Evolutionary conservation across 208 protist genomes (phyloP), one percentile per base, ranked within the genome.

Genomic region (Lotmaria passim): DNA sequence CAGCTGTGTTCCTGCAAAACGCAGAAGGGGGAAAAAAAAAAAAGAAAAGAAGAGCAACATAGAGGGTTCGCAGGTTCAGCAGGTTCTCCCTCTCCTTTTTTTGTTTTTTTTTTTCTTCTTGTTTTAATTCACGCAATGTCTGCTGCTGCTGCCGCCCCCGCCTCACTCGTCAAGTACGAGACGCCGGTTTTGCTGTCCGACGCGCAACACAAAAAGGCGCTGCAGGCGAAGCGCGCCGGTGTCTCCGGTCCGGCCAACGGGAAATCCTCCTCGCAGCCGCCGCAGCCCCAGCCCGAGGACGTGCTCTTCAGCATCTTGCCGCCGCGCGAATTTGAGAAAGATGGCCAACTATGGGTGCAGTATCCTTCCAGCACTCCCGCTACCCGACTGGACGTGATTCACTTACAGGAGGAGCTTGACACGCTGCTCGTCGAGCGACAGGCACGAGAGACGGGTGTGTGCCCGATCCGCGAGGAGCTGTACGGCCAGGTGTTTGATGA

Each of bases 361-460:
- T 96, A 90, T 68, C 86, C 91, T 23, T 96, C 89, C 10, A 93
- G 86, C 77, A 95, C 86, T 1, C 91, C 93, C 0, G 93, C 93
- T 17, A 97, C 93, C 14, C 90, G 89, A 10, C 75, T 95, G 19
- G 93, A 97, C 66, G 93, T 96, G n/a, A 93, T 96, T 24, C 89
- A 91, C 53, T 68, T 97, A 31, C 96, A 99, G 80, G 96, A 99
- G 75, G 80, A 87, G 36, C 84, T 99, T 0, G 98, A 99, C 73
- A 38, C 83, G 36, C 52, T 93, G 21, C 82, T 99, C 17, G 83
- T 96, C 69, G 85, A 98, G 73, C 87, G 96, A 19, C 90, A 99
- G 77, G 98, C 98, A 2, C 83, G 98, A 2, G 98, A 99, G 69
- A 99, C 87, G 8, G 98, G 98, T 28, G 97, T 99, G 60, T 99